phyloP scores from a whole-genome alignment of 1,139 yeast genomes.

The Meyerozyma athensensis region DNA sequence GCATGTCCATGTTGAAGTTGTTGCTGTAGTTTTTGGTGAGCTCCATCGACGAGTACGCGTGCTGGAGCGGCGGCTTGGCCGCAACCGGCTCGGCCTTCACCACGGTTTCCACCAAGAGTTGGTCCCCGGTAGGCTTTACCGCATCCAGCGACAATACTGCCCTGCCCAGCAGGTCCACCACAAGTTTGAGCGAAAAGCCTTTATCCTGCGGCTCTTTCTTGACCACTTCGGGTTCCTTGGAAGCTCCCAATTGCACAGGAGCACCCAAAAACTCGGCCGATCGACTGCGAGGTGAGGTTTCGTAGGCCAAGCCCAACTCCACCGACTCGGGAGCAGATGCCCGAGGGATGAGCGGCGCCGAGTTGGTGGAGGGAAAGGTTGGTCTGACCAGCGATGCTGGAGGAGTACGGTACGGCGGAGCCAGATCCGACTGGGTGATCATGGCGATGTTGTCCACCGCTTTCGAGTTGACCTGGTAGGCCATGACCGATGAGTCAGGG shows the following conservation, averaged over 20 bases:
- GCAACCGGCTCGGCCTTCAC: neutral
- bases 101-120: neutral
- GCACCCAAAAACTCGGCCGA: slow-evolving; percentile 3
- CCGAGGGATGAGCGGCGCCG: neutral
- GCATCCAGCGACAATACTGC: slow-evolving; percentile 34
- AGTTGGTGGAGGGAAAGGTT: neutral
- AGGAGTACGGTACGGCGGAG: slow-evolving; percentile 16
- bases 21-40: slow-evolving; percentile 14
- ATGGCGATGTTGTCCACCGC: slow-evolving; percentile 34
- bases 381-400: slow-evolving; percentile 14
- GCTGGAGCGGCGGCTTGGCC: slow-evolving; percentile 21
- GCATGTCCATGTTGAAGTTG: neutral
- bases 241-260: neutral
- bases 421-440: slow-evolving; percentile 17
- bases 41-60: slow-evolving; percentile 29
- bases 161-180: slow-evolving; percentile 43
- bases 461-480: slow-evolving; percentile 27
- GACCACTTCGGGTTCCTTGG: neutral
- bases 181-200: slow-evolving; percentile 33
- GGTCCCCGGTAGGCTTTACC: slow-evolving; percentile 7
- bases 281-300: slow-evolving; percentile 1
- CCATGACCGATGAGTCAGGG: slow-evolving; percentile 15
- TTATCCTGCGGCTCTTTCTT: slow-evolving; percentile 3
- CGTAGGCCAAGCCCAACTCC: neutral
- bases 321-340: neutral